Evolutionary conservation across 2,329 filamentous ascomycete genomes (phyloP).

Genomic region (Pyrenochaeta sp.): DNA sequence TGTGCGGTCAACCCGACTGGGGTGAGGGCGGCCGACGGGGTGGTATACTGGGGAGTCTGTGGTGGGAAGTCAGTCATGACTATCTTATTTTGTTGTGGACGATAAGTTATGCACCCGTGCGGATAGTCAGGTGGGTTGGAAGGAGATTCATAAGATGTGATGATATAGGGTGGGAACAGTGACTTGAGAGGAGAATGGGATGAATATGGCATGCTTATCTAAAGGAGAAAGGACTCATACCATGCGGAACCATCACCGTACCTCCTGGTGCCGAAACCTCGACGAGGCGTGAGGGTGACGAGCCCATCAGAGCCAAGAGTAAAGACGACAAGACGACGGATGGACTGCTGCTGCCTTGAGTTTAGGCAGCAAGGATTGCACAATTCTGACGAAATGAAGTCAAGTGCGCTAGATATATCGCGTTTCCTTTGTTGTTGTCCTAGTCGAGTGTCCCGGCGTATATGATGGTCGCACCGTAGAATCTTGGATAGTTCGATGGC

Average conservation of each 20-base stretch:
- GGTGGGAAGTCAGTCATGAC: too few species aligned
- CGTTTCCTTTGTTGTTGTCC: neutral
- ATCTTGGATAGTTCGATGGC: neutral
- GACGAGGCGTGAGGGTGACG: constrained; percentile 32
- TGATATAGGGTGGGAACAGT: neutral
- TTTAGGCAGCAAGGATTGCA: neutral
- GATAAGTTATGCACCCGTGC: constrained; percentile 9
- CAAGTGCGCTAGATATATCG: neutral
- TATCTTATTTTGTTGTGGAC: too few species aligned
- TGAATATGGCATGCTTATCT: too few species aligned
- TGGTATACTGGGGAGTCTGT: neutral
- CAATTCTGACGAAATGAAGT: neutral
- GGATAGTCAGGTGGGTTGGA: neutral
- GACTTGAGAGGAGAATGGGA: neutral
- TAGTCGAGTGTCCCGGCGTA: neutral
- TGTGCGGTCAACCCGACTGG: too few species aligned
- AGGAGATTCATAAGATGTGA: neutral
- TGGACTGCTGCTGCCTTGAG: constrained; percentile 21
- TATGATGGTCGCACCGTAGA: neutral
- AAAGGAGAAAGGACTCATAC: neutral
- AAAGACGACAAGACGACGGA: too few species aligned
- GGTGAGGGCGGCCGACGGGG: too few species aligned
- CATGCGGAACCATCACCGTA: constrained; percentile 28
- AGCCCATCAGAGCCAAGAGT: too few species aligned
- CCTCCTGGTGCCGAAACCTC: constrained; percentile 26